Evolutionary conservation across 345 rosid species (phyloP), one percentile per base, ranked within the genome.

Genomic region (Bruguiera gymnorhiza): DNA sequence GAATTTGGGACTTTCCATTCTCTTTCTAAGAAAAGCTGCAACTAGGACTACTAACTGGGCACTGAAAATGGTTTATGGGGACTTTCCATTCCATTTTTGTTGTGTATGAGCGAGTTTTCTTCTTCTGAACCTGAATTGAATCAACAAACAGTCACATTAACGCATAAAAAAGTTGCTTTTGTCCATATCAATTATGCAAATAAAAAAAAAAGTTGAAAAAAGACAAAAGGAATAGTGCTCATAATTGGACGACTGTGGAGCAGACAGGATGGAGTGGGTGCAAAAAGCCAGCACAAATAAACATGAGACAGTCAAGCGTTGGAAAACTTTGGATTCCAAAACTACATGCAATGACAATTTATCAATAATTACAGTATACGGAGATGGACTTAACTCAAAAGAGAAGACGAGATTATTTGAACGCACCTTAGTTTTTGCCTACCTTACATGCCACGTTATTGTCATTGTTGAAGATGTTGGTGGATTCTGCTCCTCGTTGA

Each of bases 271-370:
- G 48, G 48, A 2, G 11, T 6, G 36, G 36, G 36, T 32, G 36
- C 36, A 32, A 6, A 32, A 32, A 37, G 2, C 11, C 43, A 1
- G 27, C 15, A 27, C 55, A 53, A 19, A 55, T 23, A 71, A 21
- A 63, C 54, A 36, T 46, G 37, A 26, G 30, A 55, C 43, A 0
- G 59, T 62, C 70, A 66, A 70, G 69, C 50, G 50, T 51, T 39
- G 59, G 65, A 73, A 31, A 76, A 68, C 85, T 80, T 79, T 67
- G 84, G 86, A 82, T 82, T 81, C 86, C 82, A 69, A 68, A 68
- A 75, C 62, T 63, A 52, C 52, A 63, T 18, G 63, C 29, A 62
- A 29, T 9, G 32, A 55, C 61, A 21, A 27, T 54, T 55, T 32
- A 32, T 32, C n/a, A 48, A 27, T 43, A 46, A 29, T 66, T 23